Percentiles rank a stretch among this genome's conserved stretches.
Conservation (phyloP, 2,329 filamentous ascomycete species). For the Exophiala sp. region DNA sequence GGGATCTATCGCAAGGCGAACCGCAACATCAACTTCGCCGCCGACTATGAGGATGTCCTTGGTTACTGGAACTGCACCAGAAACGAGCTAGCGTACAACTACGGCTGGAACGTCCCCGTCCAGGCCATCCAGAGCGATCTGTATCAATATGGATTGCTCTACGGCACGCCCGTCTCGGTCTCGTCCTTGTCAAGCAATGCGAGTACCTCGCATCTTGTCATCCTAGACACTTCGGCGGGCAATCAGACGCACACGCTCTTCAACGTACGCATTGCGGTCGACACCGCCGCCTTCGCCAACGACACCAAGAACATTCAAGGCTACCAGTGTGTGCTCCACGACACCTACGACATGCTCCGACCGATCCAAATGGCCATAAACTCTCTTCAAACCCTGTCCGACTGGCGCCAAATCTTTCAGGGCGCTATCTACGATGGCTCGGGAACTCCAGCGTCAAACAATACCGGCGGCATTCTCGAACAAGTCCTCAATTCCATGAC, state of each 20-base stretch:
- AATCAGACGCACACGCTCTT: neutral
- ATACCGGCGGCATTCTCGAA: conserved; percentile 2
- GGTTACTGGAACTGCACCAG: conserved; percentile 1
- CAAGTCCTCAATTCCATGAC: conserved; percentile 11
- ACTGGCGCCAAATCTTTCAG: conserved; percentile 6
- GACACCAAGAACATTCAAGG: conserved; percentile 3
- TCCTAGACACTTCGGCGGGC: conserved; percentile 5
- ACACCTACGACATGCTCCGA: conserved; percentile 4
- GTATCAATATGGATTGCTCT: conserved; percentile 1
- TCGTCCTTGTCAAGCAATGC: neutral
- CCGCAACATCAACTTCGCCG: neutral
- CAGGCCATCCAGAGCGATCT: conserved; percentile 1
- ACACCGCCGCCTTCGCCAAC: conserved; percentile 3
- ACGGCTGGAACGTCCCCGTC: conserved; percentile 1
- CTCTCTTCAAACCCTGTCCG: neutral
- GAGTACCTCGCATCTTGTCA: conserved; percentile 1
- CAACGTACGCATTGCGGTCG: conserved; percentile 4
- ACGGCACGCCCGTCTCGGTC: neutral
- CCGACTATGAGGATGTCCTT: neutral
- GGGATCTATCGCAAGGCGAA: conserved; percentile 6
- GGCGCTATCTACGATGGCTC: conserved; percentile 1
- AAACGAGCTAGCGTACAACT: conserved; percentile 1
- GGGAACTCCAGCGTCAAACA: conserved; percentile 2
- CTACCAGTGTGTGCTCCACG: conserved; percentile 2
- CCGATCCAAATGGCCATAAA: neutral